Conservation (phyloP, 2,329 filamentous ascomycete genomes). For the Ceratocystiopsis sp. region DNA sequence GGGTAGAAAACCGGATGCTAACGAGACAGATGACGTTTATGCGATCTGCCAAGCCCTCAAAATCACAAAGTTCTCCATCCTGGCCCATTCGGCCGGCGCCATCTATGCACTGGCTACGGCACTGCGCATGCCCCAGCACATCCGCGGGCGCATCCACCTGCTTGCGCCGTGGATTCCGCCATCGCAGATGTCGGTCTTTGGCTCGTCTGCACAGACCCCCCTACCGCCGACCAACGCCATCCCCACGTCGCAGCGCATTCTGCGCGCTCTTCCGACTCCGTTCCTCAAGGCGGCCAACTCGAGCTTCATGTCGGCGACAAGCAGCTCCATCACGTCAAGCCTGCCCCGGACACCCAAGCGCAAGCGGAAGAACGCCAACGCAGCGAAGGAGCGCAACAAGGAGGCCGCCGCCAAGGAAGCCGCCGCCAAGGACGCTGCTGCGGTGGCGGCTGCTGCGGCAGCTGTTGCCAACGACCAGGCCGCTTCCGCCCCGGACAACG, state of each 20-base stretch:
- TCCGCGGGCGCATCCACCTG: slow-evolving; percentile 83
- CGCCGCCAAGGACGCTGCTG: too few species aligned
- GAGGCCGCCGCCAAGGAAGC: too few species aligned
- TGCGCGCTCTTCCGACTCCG: slow-evolving; percentile 76
- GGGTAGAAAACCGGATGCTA: not conserved
- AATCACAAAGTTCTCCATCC: slow-evolving; percentile 88
- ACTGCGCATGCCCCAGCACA: slow-evolving; percentile 87
- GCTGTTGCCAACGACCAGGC: slow-evolving; percentile 10
- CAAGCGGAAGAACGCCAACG: slow-evolving; percentile 37
- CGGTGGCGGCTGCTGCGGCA: too few species aligned
- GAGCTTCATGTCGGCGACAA: slow-evolving; percentile 85
- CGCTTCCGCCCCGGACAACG: slow-evolving; percentile 12
- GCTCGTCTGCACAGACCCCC: slow-evolving; percentile 45
- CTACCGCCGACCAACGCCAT: slow-evolving; percentile 70
- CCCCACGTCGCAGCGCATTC: slow-evolving; percentile 78
- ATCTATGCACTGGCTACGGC: slow-evolving; percentile 94
- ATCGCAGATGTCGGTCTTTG: slow-evolving; percentile 72
- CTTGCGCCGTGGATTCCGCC: slow-evolving; percentile 95
- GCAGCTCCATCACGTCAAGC: slow-evolving; percentile 65
- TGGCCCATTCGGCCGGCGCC: slow-evolving; percentile 93
- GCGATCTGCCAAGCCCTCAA: slow-evolving; percentile 83
- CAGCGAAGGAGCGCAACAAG: slow-evolving; percentile 15
- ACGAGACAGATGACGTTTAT: slow-evolving; percentile 54
- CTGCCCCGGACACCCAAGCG: slow-evolving; percentile 49
- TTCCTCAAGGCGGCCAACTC: slow-evolving; percentile 90